phyloP scores from a whole-genome alignment of 768 basidiomycete genomes.

The Cystobasidium ongulense region DNA sequence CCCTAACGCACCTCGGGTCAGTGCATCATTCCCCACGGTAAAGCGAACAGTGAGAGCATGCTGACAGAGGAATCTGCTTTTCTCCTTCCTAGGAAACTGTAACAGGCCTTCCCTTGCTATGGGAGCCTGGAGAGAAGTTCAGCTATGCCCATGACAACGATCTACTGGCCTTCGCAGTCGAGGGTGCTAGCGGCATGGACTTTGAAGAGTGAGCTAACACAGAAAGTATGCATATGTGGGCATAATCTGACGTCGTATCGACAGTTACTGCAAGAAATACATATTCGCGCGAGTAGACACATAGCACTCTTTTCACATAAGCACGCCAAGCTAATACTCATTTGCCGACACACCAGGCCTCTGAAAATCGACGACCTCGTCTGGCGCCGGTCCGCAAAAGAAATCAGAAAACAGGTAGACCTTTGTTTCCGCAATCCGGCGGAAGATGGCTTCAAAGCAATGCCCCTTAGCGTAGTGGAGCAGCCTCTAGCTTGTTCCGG shows the following conservation, averaged over 20 bases:
- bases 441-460: background rate
- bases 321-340: background rate
- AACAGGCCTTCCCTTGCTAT: background rate
- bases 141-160: conserved; percentile 24
- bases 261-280: conserved; percentile 25
- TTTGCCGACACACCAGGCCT: background rate
- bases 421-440: conserved; percentile 15
- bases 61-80: too few relatives aligned
- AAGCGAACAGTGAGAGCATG: too few relatives aligned
- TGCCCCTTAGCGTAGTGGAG: background rate
- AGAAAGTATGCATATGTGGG: too few relatives aligned
- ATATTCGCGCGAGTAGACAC: conserved; percentile 14
- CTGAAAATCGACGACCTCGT: conserved; percentile 16
- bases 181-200: conserved; percentile 25
- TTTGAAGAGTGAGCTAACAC: conserved; percentile 14
- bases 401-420: conserved; percentile 1
- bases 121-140: conserved; percentile 3
- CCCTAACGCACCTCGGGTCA: background rate
- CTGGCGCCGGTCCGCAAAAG: conserved; percentile 11
- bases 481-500: conserved; percentile 3
- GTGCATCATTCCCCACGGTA: background rate
- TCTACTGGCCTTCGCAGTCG: conserved; percentile 9
- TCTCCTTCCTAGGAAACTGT: background rate
- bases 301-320: background rate
- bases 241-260: too few relatives aligned